Conservation (phyloP, 345 rosid genomes). For the Eucalyptus shirleyi region DNA sequence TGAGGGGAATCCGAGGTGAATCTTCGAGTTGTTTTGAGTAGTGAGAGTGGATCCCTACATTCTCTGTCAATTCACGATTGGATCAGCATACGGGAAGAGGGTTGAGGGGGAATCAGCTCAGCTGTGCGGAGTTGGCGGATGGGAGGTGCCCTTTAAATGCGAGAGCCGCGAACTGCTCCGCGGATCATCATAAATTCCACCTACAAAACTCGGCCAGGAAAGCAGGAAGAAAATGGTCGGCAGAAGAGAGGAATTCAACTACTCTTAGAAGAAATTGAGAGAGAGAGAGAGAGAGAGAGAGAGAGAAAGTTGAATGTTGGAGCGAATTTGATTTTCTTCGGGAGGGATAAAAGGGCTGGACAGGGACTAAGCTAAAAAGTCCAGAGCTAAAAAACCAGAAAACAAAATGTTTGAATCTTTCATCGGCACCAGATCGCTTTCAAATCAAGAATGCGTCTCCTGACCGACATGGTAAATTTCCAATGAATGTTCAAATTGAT, state of each 20-base stretch:
- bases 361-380: background rate
- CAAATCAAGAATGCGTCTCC: accelerated
- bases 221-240: background rate
- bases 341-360: background rate
- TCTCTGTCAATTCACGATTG: background rate
- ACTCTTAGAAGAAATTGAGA: background rate
- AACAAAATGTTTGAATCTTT: background rate
- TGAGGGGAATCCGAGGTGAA: background rate
- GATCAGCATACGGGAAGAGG: background rate
- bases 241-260: background rate
- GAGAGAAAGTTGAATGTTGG: background rate
- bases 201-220: background rate
- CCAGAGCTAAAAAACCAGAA: background rate
- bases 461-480: background rate
- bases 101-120: background rate
- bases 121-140: background rate
- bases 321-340: background rate
- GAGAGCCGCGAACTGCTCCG: background rate
- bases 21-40: background rate
- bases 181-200: background rate
- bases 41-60: background rate
- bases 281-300: background rate
- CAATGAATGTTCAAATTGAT: accelerated
- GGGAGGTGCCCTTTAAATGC: background rate
- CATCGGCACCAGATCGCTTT: background rate